Conservation (phyloP, 495 filamentous ascomycete genomes). For the Aspergillus carlsbadensis region DNA sequence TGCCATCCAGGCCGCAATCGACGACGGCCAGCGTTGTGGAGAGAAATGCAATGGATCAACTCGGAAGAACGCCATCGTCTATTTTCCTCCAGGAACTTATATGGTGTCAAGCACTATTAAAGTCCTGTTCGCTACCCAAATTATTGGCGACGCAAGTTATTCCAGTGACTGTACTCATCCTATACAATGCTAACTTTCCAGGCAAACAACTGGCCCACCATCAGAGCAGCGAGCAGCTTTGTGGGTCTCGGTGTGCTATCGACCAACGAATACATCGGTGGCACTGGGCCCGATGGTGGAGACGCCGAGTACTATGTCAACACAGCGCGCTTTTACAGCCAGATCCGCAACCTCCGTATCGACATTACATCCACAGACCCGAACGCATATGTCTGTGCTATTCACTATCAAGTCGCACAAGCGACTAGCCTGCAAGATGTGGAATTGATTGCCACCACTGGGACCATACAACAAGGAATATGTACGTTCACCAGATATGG, state of each 20-base stretch:
- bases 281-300: slow-evolving; percentile 8
- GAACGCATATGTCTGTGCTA: slow-evolving; percentile 4
- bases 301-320: slow-evolving; percentile 14
- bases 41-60: slow-evolving; percentile 37
- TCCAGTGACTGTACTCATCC: not conserved
- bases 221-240: slow-evolving; percentile 7
- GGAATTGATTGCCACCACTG: slow-evolving; percentile 3
- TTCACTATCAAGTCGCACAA: slow-evolving; percentile 15
- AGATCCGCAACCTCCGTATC: slow-evolving; percentile 12
- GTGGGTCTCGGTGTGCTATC: slow-evolving; percentile 10
- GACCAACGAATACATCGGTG: slow-evolving; percentile 9
- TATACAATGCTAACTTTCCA: not conserved
- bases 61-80: slow-evolving; percentile 54
- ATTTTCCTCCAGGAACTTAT: slow-evolving; percentile 59
- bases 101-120: slow-evolving; percentile 47
- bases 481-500: not conserved
- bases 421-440: slow-evolving; percentile 13
- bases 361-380: slow-evolving; percentile 4
- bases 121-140: slow-evolving; percentile 53
- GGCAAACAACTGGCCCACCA: slow-evolving; percentile 26
- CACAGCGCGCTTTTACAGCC: slow-evolving; percentile 12
- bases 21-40: slow-evolving; percentile 45
- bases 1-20: slow-evolving; percentile 57
- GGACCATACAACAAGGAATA: slow-evolving; percentile 3
- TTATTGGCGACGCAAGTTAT: slow-evolving; percentile 57